A percentile compares a stretch with the other conserved stretches of the same genome.
phyloP scores from a whole-genome alignment of 768 basidiomycete genomes.

The Cubamyces sp. region DNA sequence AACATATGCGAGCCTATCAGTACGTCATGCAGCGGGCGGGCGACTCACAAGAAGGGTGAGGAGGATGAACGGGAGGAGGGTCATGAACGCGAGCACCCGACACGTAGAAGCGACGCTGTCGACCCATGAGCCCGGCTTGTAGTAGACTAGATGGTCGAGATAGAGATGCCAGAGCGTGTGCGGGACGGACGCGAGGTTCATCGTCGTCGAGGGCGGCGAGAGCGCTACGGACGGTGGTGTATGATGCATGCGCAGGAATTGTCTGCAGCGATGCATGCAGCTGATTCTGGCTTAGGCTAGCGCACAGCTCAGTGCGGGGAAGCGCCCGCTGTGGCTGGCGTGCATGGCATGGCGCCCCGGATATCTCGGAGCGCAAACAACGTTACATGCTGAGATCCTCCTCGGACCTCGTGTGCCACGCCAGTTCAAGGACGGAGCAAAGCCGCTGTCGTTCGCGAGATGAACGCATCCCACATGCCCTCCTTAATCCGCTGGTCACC shows the following conservation, averaged over 20 bases:
- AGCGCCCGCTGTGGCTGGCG: no score
- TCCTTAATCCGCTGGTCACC: no score
- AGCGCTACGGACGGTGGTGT: background rate
- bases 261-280: background rate
- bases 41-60: slow-evolving; percentile 64
- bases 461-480: no score
- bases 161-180: slow-evolving; percentile 61
- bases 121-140: slow-evolving; percentile 68
- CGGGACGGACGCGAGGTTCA: slow-evolving; percentile 40
- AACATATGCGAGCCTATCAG: background rate
- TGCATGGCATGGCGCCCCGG: no score
- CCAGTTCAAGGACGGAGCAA: no score
- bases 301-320: no score
- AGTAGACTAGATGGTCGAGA: slow-evolving; percentile 64
- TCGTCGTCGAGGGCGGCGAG: slow-evolving; percentile 15
- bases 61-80: slow-evolving; percentile 53
- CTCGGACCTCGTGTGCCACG: no score
- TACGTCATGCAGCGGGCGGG: background rate
- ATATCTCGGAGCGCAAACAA: no score
- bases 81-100: slow-evolving; percentile 63
- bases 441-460: no score
- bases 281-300: no score
- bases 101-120: slow-evolving; percentile 62
- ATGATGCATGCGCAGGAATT: background rate
- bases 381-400: no score